These are phyloP conservation scores for Clathrus columnatus DNA, from an alignment of 768 basidiomycete species.

Conservation along the genomic window DNA sequence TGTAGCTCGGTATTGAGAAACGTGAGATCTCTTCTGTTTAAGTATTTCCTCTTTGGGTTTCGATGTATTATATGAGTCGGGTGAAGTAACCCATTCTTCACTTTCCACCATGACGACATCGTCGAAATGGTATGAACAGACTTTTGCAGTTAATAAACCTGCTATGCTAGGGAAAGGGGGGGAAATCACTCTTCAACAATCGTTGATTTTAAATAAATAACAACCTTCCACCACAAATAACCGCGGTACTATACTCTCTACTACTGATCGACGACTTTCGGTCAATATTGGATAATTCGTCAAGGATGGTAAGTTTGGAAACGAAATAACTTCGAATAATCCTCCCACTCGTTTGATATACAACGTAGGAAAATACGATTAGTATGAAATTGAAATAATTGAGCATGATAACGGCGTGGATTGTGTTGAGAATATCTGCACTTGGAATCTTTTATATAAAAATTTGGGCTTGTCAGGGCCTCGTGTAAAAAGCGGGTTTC, in stretches of 20 bases:
- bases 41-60: background rate
- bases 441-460: too few species aligned
- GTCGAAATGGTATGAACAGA: constrained; percentile 22
- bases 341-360: background rate
- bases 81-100: constrained; percentile 16
- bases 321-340: background rate
- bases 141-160: constrained; percentile 20
- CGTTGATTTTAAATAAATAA: background rate
- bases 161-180: constrained; percentile 17
- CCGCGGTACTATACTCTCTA: constrained; percentile 17
- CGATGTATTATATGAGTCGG: constrained; percentile 10
- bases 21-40: constrained; percentile 10
- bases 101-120: constrained; percentile 22
- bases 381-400: too few species aligned
- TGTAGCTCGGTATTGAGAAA: constrained; percentile 12
- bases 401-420: too few species aligned
- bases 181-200: too few species aligned
- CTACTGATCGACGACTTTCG: background rate
- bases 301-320: background rate
- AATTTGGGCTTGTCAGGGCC: too few species aligned
- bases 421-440: too few species aligned
- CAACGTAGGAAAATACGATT: background rate
- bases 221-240: constrained; percentile 22
- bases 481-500: too few species aligned
- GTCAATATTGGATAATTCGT: background rate